Evolutionary conservation across 2,329 filamentous ascomycete genomes (phyloP), one percentile per base, ranked within the genome.

Genomic region (Paracoccidioides brasiliensis): DNA sequence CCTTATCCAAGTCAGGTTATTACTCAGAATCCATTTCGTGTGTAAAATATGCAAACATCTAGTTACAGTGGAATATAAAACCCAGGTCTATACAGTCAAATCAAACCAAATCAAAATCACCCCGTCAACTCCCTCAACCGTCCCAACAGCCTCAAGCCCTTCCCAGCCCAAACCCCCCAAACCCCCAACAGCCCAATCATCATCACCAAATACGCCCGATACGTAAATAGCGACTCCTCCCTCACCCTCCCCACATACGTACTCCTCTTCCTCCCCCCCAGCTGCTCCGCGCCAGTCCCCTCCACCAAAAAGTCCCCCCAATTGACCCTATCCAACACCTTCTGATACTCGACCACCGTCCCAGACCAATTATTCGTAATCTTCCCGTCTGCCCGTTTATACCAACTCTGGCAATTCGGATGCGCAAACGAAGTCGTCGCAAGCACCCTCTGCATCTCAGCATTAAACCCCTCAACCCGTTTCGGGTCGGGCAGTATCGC

Each of bases 281-380:
- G 43, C 43, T 55, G 54, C n/a, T 61, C 58, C 15, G 56, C 52
- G 6, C 51, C 58, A 33, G 43, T 58, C 12, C 64, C 64, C 0
- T 59, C 57, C 15, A 67, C 42, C 14, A 63, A 57, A 50, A 59
- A 67, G 37, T 67, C 64, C 32, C 59, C 56, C 64, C 64, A 67
- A 44, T 63, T 44, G 28, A 67, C 51, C 51, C 60, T 61, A n/a
- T 62, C 62, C n/a, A 66, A 52, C 12, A 66, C 58, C 52, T 76
- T 69, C 66, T 82, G 80, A 62, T 82, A 83, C 48, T 78, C 73
- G 0, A 82, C 62, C 5, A 78, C 80, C 0, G 74, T 80, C 0
- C 76, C 71, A 3, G 66, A 69, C 72, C 78, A 82, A 61, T 82
- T 82, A 57, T 81, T 80, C 4, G 78, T 81, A 59, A 82, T 79